Evolutionary conservation across 2,329 filamentous ascomycete species (phyloP).

Genomic region (Diaporthe longicolla): DNA sequence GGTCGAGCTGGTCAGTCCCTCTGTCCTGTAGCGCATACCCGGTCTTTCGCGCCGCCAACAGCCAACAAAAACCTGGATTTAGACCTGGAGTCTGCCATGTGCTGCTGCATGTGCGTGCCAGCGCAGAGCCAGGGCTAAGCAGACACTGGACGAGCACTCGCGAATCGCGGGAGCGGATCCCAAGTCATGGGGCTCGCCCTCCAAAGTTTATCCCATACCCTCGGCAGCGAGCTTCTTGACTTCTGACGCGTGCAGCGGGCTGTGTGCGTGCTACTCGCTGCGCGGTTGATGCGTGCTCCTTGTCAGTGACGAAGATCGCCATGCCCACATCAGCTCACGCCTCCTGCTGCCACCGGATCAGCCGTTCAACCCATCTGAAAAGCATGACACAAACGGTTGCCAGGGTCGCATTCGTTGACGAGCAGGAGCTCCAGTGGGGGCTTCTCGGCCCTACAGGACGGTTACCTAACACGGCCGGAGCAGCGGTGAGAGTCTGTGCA

Average conservation of each 20-base stretch:
- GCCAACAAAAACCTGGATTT: slow-evolving; percentile 4
- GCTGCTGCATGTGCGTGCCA: slow-evolving; percentile 28
- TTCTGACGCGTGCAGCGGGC: slow-evolving; percentile 18
- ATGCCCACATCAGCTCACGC: slow-evolving; percentile 18
- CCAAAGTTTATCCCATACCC: slow-evolving; percentile 24
- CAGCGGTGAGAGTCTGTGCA: slow-evolving; percentile 34
- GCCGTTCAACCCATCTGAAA: background rate
- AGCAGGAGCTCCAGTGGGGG: background rate
- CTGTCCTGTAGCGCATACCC: slow-evolving; percentile 12
- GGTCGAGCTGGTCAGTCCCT: background rate
- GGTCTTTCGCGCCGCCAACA: slow-evolving; percentile 12
- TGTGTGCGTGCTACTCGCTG: background rate
- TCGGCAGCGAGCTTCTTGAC: slow-evolving; percentile 2
- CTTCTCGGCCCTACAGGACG: slow-evolving; percentile 28
- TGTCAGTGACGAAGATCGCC: slow-evolving; percentile 2
- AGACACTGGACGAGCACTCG: slow-evolving; percentile 8
- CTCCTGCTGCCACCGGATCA: slow-evolving; percentile 8
- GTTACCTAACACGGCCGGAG: slow-evolving; percentile 10
- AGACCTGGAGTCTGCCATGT: slow-evolving; percentile 12
- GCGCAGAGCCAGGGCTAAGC: slow-evolving; percentile 27
- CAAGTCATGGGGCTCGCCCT: slow-evolving; percentile 27
- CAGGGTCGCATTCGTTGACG: background rate
- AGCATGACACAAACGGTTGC: background rate
- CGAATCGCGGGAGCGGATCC: slow-evolving; percentile 26
- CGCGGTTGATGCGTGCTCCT: background rate